These are phyloP conservation scores for Pseudofabraea citricarpa DNA, from an alignment of 2,329 filamentous ascomycete genomes.

Conservation along the genomic window DNA sequence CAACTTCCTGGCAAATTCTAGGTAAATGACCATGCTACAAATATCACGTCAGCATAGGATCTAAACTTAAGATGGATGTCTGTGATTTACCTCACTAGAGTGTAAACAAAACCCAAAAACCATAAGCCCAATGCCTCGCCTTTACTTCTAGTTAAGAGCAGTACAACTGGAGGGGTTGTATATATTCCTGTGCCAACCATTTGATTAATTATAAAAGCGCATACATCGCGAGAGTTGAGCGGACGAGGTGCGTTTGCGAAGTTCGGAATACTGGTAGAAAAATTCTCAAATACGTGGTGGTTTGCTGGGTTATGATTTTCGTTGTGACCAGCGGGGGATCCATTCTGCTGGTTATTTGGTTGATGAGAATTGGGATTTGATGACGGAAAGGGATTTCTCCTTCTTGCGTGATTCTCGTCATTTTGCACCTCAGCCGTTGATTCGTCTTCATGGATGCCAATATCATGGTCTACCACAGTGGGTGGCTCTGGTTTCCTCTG, in stretches of 20 bases:
- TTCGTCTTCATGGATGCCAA: too few relatives aligned
- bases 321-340: too few relatives aligned
- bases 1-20: slow-evolving; percentile 40
- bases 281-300: too few relatives aligned
- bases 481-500: background rate
- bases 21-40: slow-evolving; percentile 27
- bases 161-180: slow-evolving; percentile 12
- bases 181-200: slow-evolving; percentile 20
- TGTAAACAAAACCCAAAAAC: slow-evolving; percentile 37
- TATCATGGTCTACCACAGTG: background rate
- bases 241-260: background rate
- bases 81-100: slow-evolving; percentile 33
- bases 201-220: slow-evolving; percentile 15
- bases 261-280: too few relatives aligned
- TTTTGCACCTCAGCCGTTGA: too few relatives aligned
- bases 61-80: slow-evolving; percentile 11
- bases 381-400: too few relatives aligned
- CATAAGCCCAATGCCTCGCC: slow-evolving; percentile 38
- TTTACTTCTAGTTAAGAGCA: slow-evolving; percentile 12
- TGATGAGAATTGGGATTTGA: too few relatives aligned
- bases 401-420: too few relatives aligned
- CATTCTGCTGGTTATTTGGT: too few relatives aligned
- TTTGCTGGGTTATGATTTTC: too few relatives aligned
- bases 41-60: background rate
- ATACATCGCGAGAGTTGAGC: slow-evolving; percentile 3